Percentiles rank a stretch among this genome's conserved stretches.
These are phyloP conservation scores for Hyphopichia buzzinii DNA, from an alignment of 1,139 yeast species.

Conservation along the genomic window DNA sequence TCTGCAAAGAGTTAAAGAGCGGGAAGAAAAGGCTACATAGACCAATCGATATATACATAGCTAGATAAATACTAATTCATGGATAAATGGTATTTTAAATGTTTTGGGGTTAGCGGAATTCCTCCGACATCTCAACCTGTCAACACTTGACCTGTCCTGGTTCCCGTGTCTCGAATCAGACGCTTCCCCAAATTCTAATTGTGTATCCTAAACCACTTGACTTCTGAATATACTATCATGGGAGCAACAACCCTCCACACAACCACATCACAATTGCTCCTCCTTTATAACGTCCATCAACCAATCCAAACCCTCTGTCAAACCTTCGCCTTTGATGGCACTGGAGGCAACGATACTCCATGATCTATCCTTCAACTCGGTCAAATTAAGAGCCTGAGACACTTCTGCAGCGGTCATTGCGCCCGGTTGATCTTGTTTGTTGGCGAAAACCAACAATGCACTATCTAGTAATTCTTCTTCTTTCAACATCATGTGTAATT, in stretches of 20 bases:
- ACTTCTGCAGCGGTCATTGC: conserved; percentile 95
- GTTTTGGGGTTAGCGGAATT: too few species aligned
- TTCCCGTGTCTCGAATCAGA: too few species aligned
- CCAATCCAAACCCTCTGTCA: conserved; percentile 97
- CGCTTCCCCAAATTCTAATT: too few species aligned
- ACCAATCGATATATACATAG: not conserved
- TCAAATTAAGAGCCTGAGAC: conserved; percentile 78
- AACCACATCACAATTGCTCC: conserved; percentile 57
- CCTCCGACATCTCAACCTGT: too few species aligned
- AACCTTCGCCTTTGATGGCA: conserved; percentile 94
- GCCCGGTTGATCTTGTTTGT: conserved; percentile 95
- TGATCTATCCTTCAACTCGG: conserved; percentile 89
- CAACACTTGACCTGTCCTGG: too few species aligned
- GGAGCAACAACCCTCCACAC: not conserved
- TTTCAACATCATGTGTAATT: conserved; percentile 83
- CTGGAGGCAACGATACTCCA: conserved; percentile 98
- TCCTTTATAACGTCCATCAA: conserved; percentile 93
- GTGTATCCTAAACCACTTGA: too few species aligned
- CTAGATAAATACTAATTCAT: not conserved
- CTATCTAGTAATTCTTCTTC: conserved; percentile 91
- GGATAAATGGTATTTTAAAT: too few species aligned
- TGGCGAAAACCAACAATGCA: conserved; percentile 91
- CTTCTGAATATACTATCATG: too few species aligned
- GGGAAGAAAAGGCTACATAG: conserved; percentile 17
- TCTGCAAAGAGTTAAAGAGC: conserved; percentile 47